Base-by-base conservation (phyloP, 768 basidiomycete species). In the Boletus rubroflammeus region DNA sequence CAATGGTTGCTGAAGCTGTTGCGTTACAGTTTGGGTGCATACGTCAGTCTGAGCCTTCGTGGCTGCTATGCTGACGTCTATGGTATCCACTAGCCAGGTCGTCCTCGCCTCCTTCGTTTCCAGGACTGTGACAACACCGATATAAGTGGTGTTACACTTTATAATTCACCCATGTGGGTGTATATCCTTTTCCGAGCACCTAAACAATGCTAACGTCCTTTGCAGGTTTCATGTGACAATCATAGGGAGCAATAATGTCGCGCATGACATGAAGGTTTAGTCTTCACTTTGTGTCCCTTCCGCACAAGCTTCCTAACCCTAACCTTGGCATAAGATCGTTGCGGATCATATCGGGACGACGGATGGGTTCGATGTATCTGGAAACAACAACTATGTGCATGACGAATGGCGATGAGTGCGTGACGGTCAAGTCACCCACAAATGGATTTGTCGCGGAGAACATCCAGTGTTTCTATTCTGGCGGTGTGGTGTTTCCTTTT, bases 361-460 rank as follows among this genome's bases (percentile, higher is more conserved):
- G 7, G 53, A 45, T 19, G 60, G 56, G 14, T 42, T 62, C 21
- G 51, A 65, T 15, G 14, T 69, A 26, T 62, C 56, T 6, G 70
- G 70, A 15, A 70, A 67, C 32, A 63, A 66, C 53, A 65, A 69
- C 49, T 62, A 62, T 36, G 66, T 74, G 23, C 71, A 72, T 44
- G 70, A 73, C 34, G 50, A 71, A 67, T 42, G 68, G 63, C 23
- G 61, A 65, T 36, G 64, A 73, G 45, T 72, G 70, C 43, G 67
- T 72, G 15, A 72, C 69, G 0, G 66, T 73, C 52, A 73, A 74
- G 47, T 44, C 67, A 2, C 67, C 72, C 5, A 67, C 70, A 4
- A 47, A 66, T 17, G 54, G 62, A 28, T 63, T 54, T 39, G 6
- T 47, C 17, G 55, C 42, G 19, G 49, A 61, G 41, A 58, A 61